Percentiles rank a stretch among this genome's conserved stretches.
These are phyloP conservation scores for Boletus rex-veris DNA, from an alignment of 768 basidiomycete species.

Conservation along the genomic window DNA sequence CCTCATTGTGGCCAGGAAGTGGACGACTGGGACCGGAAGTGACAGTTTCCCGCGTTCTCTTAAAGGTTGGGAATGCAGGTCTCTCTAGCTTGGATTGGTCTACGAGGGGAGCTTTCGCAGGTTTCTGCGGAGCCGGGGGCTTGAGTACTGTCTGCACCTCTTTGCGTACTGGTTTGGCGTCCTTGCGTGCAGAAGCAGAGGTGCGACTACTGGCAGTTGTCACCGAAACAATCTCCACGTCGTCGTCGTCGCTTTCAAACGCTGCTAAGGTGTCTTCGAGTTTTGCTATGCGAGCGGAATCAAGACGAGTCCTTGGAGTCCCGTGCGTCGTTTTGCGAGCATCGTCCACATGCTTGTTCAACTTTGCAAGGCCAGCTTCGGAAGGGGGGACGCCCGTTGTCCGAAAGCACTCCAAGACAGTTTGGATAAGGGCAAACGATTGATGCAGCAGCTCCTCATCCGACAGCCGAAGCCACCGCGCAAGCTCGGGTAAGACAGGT, in stretches of 20 bases:
- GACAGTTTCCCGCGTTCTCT: slow-evolving; percentile 29
- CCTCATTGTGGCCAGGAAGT: slow-evolving; percentile 13
- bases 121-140: slow-evolving; percentile 11
- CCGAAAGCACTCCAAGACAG: slow-evolving; percentile 73
- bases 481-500: slow-evolving; percentile 72
- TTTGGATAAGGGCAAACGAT: slow-evolving; percentile 78
- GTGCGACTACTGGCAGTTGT: slow-evolving; percentile 19
- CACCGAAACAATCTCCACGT: slow-evolving; percentile 52
- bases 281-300: slow-evolving; percentile 52
- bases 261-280: slow-evolving; percentile 63
- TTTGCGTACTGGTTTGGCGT: slow-evolving; percentile 16
- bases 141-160: slow-evolving; percentile 21
- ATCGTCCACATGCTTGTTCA: slow-evolving; percentile 61
- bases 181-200: slow-evolving; percentile 8
- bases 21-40: slow-evolving; percentile 34
- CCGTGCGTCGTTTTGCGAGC: slow-evolving; percentile 49
- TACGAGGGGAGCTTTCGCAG: slow-evolving; percentile 15
- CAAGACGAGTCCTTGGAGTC: slow-evolving; percentile 50
- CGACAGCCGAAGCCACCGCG: slow-evolving; percentile 88
- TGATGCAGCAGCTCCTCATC: slow-evolving; percentile 90
- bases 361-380: slow-evolving; percentile 54
- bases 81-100: slow-evolving; percentile 36
- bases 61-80: slow-evolving; percentile 43
- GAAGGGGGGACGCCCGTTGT: slow-evolving; percentile 55
- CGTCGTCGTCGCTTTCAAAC: slow-evolving; percentile 64